phyloP scores from a whole-genome alignment of 768 basidiomycete species.

The Hericium coralloides region DNA sequence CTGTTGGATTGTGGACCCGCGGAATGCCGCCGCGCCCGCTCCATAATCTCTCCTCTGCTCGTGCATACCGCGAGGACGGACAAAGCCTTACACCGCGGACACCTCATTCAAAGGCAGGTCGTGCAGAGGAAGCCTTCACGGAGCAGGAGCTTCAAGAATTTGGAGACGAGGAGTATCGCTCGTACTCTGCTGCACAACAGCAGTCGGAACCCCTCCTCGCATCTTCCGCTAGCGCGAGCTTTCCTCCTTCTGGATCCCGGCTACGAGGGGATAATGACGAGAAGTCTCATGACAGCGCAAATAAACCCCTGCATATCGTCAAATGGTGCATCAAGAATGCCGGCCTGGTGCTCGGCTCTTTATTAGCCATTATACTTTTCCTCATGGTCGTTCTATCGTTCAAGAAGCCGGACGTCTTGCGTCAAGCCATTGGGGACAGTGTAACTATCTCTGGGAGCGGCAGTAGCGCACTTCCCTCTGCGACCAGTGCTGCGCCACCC shows the following conservation, averaged over 20 bases:
- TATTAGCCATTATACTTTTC: conserved; percentile 37
- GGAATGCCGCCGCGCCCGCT: conserved; percentile 11
- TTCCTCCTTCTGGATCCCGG: conserved; percentile 31
- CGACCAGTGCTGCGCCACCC: conserved; percentile 11
- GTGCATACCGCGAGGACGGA: not conserved
- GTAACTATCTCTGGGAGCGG: conserved; percentile 7
- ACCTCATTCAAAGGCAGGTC: conserved; percentile 52
- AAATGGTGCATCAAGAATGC: conserved; percentile 13
- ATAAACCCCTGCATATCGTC: conserved; percentile 2
- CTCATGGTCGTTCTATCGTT: conserved; percentile 39
- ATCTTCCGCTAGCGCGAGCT: conserved; percentile 27
- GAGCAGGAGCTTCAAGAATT: conserved; percentile 38
- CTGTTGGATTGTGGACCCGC: not conserved
- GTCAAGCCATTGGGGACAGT: conserved; percentile 31
- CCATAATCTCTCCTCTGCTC: conserved; percentile 1
- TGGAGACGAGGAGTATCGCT: conserved; percentile 31
- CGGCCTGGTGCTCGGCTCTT: conserved; percentile 38
- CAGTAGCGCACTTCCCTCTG: conserved; percentile 8
- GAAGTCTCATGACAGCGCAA: conserved; percentile 2
- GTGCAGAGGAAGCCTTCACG: conserved; percentile 44
- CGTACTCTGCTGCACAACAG: conserved; percentile 20
- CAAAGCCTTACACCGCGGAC: conserved; percentile 44
- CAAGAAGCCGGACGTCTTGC: conserved; percentile 37
- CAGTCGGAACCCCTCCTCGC: conserved; percentile 39
- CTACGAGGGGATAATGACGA: conserved; percentile 33